phyloP scores from a whole-genome alignment of 495 filamentous ascomycete species.

The Bryoglossum gracile region DNA sequence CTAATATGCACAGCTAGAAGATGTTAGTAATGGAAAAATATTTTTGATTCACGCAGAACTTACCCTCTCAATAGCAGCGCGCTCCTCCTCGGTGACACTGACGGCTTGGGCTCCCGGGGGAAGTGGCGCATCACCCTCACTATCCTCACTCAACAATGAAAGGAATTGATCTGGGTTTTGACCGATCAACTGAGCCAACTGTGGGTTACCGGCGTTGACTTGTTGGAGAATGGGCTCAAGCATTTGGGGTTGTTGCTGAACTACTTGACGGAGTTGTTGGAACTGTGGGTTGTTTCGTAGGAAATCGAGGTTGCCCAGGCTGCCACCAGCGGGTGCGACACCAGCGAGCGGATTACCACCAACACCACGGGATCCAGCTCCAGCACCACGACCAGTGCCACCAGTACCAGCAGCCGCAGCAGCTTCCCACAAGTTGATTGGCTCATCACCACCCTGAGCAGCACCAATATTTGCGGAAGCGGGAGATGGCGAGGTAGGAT shows the following conservation, averaged over 20 bases:
- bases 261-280: slow-evolving; percentile 92
- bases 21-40: slow-evolving; percentile 27
- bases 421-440: slow-evolving; percentile 90
- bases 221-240: slow-evolving; percentile 95
- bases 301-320: slow-evolving; percentile 78
- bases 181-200: slow-evolving; percentile 84
- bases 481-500: slow-evolving; percentile 31
- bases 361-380: slow-evolving; percentile 42
- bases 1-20: slow-evolving; percentile 75
- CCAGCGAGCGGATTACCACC: slow-evolving; percentile 44
- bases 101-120: slow-evolving; percentile 88
- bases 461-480: slow-evolving; percentile 31
- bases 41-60: slow-evolving; percentile 28
- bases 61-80: slow-evolving; percentile 93
- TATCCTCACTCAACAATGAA: slow-evolving; percentile 75
- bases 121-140: slow-evolving; percentile 63
- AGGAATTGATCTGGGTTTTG: slow-evolving; percentile 90
- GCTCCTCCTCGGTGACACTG: slow-evolving; percentile 87
- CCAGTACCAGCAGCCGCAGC: slow-evolving; percentile 64
- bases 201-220: slow-evolving; percentile 90
- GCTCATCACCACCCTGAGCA: slow-evolving; percentile 54
- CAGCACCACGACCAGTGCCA: slow-evolving; percentile 44
- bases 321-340: slow-evolving; percentile 47
- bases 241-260: slow-evolving; percentile 96
- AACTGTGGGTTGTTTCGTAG: slow-evolving; percentile 96